These are phyloP conservation scores for Skeletonema potamos DNA, from an alignment of 108 stramenopile species.

Conservation along the genomic window DNA sequence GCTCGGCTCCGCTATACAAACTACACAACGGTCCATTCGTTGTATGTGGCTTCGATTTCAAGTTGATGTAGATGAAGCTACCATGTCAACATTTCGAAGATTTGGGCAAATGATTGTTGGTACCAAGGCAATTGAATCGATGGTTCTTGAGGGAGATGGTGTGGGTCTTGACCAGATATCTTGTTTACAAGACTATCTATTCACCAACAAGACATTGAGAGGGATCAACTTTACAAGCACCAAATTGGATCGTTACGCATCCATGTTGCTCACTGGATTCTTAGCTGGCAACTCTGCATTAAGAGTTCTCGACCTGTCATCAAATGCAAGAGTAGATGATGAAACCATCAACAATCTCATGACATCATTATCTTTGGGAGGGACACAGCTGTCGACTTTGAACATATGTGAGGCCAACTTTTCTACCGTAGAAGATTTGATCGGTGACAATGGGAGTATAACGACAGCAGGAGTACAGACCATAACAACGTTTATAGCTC, in stretches of 20 bases:
- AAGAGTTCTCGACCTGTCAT: slow-evolving; percentile 22
- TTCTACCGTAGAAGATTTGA: slow-evolving; percentile 7
- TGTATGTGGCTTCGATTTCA: slow-evolving; percentile 35
- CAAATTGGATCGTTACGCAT: slow-evolving; percentile 11
- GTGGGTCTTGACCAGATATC: slow-evolving; percentile 18
- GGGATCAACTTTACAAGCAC: slow-evolving; percentile 30
- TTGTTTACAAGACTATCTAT: slow-evolving; percentile 22
- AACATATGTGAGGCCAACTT: slow-evolving; percentile 26
- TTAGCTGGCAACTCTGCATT: slow-evolving; percentile 13
- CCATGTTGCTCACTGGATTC: slow-evolving; percentile 9
- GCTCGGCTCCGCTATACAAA: slow-evolving; percentile 11
- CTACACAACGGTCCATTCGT: slow-evolving; percentile 16
- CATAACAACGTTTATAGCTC: slow-evolving; percentile 15
- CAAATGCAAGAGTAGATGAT: slow-evolving; percentile 17
- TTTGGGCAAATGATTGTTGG: slow-evolving; percentile 28
- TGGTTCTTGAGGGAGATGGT: slow-evolving; percentile 17
- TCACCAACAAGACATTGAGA: slow-evolving; percentile 19
- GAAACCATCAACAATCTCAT: slow-evolving; percentile 12
- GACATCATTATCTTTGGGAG: slow-evolving; percentile 10
- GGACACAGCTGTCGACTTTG: slow-evolving; percentile 16
- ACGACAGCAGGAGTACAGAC: slow-evolving; percentile 12
- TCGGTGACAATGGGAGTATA: slow-evolving; percentile 8
- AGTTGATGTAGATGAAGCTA: slow-evolving; percentile 20
- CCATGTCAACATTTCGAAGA: slow-evolving; percentile 5
- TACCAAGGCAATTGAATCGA: slow-evolving; percentile 16